Evolutionary conservation across 2,329 filamentous ascomycete species (phyloP), one percentile per base, ranked within the genome.

Genomic region (Didymella pinodella): DNA sequence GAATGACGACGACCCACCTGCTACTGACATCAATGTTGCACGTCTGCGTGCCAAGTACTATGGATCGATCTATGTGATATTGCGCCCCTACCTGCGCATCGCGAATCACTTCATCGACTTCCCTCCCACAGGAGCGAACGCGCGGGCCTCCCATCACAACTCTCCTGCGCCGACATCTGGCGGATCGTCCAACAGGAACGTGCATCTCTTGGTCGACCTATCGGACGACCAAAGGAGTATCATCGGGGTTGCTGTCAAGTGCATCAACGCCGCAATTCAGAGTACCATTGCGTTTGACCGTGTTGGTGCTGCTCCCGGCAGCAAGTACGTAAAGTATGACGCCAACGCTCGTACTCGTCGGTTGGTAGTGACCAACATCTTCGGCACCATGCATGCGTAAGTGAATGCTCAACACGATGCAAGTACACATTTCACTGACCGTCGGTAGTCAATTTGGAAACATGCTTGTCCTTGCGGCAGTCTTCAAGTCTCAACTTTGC

Each of bases 21-120:
- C 93, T 0, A 76, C 72, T 0, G 88, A 97, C 48, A 93, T 98
- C 59, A 87, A 97, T 16, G 83, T 87, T 12, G 94, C 94, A 31
- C 87, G 95, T 22, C 82, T 98, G 61, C 88, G 94, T 41, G 95
- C 91, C 14, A 98, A 99, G 76, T 98, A 95, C 77, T 98, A 94
- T 82, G 95, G 95, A 20, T 93, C 92, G 0, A 86, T 90, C 64
- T 93, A 96, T 62, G 93, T 98, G 72, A 93, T 94, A 26, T 90
- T 95, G 74, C 86, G 95, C 25, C 92, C 91, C 0, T 92, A 94
- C 59, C 77, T 90, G 20, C 85, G 86, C 65, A 83, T 86, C 54
- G 85, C 84, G 2, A 80, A 88, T 2, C 84, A 88, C 62, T 79
- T 80, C 51, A 78, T 80, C 63, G 72, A 77, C 49, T 67, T 75